Evolutionary conservation across 805 yeast species (phyloP).

Genomic region (Cyberlindnera mississippiensis): DNA sequence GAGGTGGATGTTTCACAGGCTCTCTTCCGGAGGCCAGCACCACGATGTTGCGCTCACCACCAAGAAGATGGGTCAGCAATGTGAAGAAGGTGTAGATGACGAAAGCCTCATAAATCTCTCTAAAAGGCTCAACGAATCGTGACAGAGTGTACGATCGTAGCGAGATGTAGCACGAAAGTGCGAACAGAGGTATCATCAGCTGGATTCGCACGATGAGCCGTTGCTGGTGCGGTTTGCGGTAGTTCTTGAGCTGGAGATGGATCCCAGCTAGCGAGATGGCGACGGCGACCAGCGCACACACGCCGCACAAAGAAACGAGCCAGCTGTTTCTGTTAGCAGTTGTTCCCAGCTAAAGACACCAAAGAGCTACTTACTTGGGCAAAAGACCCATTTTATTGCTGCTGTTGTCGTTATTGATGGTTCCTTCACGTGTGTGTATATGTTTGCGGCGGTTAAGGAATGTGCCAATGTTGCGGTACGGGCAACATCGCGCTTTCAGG

Average conservation of each 20-base stretch:
- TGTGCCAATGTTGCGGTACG: background rate
- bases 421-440: no score
- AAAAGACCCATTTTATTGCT: constrained; percentile 5
- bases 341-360: no score
- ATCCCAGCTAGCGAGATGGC: constrained; percentile 13
- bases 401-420: no score
- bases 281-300: constrained; percentile 10
- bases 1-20: constrained; percentile 63
- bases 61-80: constrained; percentile 74
- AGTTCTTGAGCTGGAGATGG: constrained; percentile 54
- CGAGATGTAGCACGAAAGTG: constrained; percentile 62
- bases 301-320: constrained; percentile 12
- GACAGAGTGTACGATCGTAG: constrained; percentile 44
- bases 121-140: constrained; percentile 60
- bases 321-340: constrained; percentile 10
- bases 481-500: constrained; percentile 7
- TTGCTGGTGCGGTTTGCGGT: constrained; percentile 87
- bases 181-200: constrained; percentile 76
- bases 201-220: constrained; percentile 79
- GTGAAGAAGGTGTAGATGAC: constrained; percentile 92
- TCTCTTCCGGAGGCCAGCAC: constrained; percentile 64
- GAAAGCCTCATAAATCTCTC: constrained; percentile 94
- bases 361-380: constrained; percentile 4
- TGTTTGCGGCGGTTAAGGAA: background rate
- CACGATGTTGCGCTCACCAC: constrained; percentile 88